A percentile compares a stretch with the other conserved stretches of the same genome.
Conservation (phyloP, 1,284 basidiomycete genomes). For the Pseudozyma sp. region DNA sequence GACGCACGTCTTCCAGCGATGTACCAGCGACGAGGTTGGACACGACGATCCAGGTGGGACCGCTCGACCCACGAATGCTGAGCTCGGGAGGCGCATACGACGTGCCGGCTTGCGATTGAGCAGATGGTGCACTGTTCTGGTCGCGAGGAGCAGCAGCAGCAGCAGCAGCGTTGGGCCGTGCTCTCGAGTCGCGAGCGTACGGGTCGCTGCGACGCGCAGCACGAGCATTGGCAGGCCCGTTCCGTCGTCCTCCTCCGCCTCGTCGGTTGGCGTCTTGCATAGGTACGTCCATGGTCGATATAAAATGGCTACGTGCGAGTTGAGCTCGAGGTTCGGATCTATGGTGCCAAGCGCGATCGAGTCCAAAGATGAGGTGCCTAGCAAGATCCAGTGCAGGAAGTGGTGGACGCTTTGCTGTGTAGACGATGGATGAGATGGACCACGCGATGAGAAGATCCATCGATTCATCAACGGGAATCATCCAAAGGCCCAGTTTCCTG, state of each 20-base stretch:
- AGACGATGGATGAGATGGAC: neutral
- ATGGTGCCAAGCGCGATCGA: too few relatives aligned
- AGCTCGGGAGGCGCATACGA: slow-evolving; percentile 54
- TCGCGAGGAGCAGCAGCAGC: slow-evolving; percentile 13
- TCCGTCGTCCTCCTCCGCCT: slow-evolving; percentile 23
- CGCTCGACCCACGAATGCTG: slow-evolving; percentile 60
- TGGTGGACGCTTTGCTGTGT: too few relatives aligned
- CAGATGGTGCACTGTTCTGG: neutral
- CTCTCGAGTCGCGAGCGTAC: slow-evolving; percentile 36
- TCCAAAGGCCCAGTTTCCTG: too few relatives aligned
- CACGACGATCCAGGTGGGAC: slow-evolving; percentile 63
- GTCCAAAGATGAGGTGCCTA: neutral
- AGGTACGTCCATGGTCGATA: slow-evolving; percentile 29
- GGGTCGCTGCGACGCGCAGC: slow-evolving; percentile 45
- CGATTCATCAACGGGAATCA: too few relatives aligned
- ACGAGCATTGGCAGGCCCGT: slow-evolving; percentile 25
- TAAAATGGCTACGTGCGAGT: neutral
- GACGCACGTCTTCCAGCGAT: slow-evolving; percentile 59
- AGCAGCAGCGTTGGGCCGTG: slow-evolving; percentile 14
- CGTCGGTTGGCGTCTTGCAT: slow-evolving; percentile 40
- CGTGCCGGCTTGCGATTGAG: slow-evolving; percentile 17
- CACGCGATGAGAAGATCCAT: neutral
- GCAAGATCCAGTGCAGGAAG: too few relatives aligned
- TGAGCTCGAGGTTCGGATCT: too few relatives aligned
- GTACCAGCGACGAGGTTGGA: slow-evolving; percentile 63